These are phyloP conservation scores for Verticillium nonalfalfae DNA, from an alignment of 2,329 filamentous ascomycete species.

Conservation along the genomic window DNA sequence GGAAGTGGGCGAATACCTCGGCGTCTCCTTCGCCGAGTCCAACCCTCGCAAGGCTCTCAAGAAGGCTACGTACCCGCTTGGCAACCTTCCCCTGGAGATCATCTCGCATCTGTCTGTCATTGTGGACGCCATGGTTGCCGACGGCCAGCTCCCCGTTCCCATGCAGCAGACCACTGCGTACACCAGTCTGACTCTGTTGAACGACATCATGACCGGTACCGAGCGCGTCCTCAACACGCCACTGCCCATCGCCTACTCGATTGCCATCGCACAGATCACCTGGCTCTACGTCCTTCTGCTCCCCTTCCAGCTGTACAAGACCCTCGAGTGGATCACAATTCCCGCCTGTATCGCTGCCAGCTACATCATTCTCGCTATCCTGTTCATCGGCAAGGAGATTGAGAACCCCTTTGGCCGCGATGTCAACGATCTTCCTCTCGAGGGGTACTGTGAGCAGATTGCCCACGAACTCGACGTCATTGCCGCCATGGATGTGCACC, in stretches of 20 bases:
- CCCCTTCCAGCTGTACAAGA: conserved; percentile 68
- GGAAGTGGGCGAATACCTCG: conserved; percentile 63
- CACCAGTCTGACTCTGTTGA: conserved; percentile 56
- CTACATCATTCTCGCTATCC: conserved; percentile 77
- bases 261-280: conserved; percentile 80
- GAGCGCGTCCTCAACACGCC: conserved; percentile 79
- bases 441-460: conserved; percentile 70
- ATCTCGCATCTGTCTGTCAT: conserved; percentile 65
- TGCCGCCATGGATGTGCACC: conserved; percentile 27
- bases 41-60: conserved; percentile 78
- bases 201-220: conserved; percentile 65
- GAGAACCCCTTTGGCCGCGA: conserved; percentile 82
- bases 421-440: conserved; percentile 75
- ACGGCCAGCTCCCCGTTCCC: conserved; percentile 47
- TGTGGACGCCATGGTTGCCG: conserved; percentile 52
- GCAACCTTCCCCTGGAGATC: conserved; percentile 80
- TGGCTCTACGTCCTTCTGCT: conserved; percentile 77
- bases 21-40: conserved; percentile 67
- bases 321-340: conserved; percentile 68
- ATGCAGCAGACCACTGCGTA: conserved; percentile 56
- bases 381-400: conserved; percentile 70
- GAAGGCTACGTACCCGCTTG: conserved; percentile 63
- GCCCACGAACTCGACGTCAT: conserved; percentile 70
- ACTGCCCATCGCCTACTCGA: conserved; percentile 75
- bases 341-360: conserved; percentile 66